Conservation (phyloP, 306 rosid genomes). For the Prunus armeniaca region DNA sequence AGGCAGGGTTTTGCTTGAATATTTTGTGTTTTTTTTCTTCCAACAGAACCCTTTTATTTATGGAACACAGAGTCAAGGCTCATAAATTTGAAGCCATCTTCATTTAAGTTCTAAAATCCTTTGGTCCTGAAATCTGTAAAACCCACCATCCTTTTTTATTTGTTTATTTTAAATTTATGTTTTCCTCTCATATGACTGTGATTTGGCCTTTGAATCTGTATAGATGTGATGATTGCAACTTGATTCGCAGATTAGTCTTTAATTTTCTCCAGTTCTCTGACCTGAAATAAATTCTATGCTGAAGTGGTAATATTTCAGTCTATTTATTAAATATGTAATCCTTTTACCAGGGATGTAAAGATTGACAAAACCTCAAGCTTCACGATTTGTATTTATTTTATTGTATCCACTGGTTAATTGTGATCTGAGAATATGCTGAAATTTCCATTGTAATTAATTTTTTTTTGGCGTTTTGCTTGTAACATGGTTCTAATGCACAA, state of each 20-base stretch:
- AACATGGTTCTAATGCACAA: slow-evolving; percentile 10
- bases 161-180: not conserved
- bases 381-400: not conserved
- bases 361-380: slow-evolving; percentile 17
- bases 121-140: not conserved
- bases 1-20: slow-evolving; percentile 4
- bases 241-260: not conserved
- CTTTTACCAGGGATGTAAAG: slow-evolving; percentile 9
- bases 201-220: slow-evolving; percentile 7
- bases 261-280: slow-evolving; percentile 7
- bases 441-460: not conserved
- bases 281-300: slow-evolving; percentile 12
- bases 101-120: not conserved
- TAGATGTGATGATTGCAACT: not conserved
- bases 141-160: not conserved
- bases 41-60: not conserved
- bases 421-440: slow-evolving; percentile 6
- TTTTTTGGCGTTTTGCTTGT: slow-evolving; percentile 8
- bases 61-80: not conserved
- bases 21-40: not conserved
- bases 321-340: slow-evolving; percentile 2
- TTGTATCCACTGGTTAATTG: slow-evolving; percentile 1
- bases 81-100: not conserved
- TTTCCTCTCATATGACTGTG: not conserved
- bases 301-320: not conserved